These are phyloP conservation scores for Verticillium nubilum DNA, from an alignment of 2,329 filamentous ascomycete species.

Conservation along the genomic window DNA sequence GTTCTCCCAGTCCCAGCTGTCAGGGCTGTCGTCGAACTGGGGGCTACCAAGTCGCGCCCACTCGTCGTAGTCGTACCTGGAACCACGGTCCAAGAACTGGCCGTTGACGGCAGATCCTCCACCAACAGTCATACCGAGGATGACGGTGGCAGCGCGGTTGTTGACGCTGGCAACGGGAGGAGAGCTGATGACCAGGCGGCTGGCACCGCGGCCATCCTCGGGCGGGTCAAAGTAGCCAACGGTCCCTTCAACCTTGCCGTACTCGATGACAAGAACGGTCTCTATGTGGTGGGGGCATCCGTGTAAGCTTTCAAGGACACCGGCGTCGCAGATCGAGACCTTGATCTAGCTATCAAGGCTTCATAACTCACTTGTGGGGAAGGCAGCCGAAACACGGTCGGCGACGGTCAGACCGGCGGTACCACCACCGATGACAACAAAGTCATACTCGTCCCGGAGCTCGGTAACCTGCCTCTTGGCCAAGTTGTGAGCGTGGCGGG, in stretches of 20 bases:
- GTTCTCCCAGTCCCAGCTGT: constrained; percentile 28
- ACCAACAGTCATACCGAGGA: constrained; percentile 27
- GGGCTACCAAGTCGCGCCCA: constrained; percentile 25
- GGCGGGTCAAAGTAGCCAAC: constrained; percentile 21
- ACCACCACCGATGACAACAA: constrained; percentile 23
- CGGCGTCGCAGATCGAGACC: neutral
- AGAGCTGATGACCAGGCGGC: constrained; percentile 17
- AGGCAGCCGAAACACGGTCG: constrained; percentile 22
- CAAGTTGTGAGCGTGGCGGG: constrained; percentile 7
- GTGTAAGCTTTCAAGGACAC: neutral
- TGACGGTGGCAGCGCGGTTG: constrained; percentile 18
- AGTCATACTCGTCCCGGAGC: constrained; percentile 22
- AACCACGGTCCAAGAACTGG: constrained; percentile 30
- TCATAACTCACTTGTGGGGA: constrained; percentile 17
- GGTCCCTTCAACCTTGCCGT: constrained; percentile 8
- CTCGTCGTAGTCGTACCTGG: constrained; percentile 27
- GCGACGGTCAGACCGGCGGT: constrained; percentile 27
- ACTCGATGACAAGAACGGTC: constrained; percentile 4
- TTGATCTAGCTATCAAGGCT: neutral
- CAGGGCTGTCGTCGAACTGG: constrained; percentile 11
- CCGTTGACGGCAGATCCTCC: constrained; percentile 30
- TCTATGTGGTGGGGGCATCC: neutral
- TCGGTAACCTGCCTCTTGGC: constrained; percentile 18
- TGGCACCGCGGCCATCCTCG: constrained; percentile 14
- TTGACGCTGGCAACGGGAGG: constrained; percentile 20